Conservation (phyloP, 495 filamentous ascomycete genomes). For the Neurospora africana region DNA sequence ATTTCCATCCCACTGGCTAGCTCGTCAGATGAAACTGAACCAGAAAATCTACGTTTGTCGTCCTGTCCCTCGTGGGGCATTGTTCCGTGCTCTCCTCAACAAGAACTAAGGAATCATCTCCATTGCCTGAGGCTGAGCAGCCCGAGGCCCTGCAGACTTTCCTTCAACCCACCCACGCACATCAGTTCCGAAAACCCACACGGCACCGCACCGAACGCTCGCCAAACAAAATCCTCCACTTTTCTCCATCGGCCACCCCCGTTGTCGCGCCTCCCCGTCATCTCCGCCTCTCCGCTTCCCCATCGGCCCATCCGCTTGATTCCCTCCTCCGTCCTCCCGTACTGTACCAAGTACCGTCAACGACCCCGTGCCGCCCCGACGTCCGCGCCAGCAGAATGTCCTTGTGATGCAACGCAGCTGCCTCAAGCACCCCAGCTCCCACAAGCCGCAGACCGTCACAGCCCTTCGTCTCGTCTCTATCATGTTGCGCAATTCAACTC, state of each 20-base stretch:
- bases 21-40: not conserved
- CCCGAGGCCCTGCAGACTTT: not conserved
- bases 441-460: slow-evolving; percentile 7
- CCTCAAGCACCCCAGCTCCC: slow-evolving; percentile 9
- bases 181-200: slow-evolving; percentile 8
- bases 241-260: slow-evolving; percentile 1
- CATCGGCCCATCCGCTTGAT: not conserved
- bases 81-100: not conserved
- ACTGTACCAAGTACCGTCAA: slow-evolving; percentile 1
- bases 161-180: not conserved
- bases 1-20: not conserved
- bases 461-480: slow-evolving; percentile 4
- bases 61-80: not conserved
- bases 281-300: not conserved
- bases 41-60: not conserved
- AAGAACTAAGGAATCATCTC: not conserved
- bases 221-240: slow-evolving; percentile 7
- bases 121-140: not conserved
- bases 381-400: slow-evolving; percentile 13
- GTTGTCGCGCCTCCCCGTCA: not conserved
- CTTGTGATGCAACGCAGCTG: slow-evolving; percentile 19
- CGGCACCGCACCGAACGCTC: not conserved
- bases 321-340: slow-evolving; percentile 1
- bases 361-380: slow-evolving; percentile 3
- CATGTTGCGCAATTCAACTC: slow-evolving; percentile 23